Conservation (phyloP, 192 early-diverging fungal genomes). For the Ambispora gerdemannii region DNA sequence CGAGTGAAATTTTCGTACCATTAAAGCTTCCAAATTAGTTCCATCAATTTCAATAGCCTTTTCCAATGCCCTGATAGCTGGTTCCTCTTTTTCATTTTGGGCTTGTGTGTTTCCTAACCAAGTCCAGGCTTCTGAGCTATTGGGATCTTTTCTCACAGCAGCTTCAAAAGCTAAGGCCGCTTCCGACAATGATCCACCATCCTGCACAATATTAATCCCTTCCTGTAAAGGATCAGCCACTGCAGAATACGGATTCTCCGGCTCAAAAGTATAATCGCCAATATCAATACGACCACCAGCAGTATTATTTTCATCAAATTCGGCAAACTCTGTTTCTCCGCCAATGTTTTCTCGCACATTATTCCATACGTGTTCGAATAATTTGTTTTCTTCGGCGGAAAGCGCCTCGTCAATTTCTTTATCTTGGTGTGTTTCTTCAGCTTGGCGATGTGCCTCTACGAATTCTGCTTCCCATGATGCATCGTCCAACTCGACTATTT, state of each 20-base stretch:
- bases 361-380: conserved; percentile 54
- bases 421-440: conserved; percentile 39
- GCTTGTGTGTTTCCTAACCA: conserved; percentile 90
- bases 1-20: conserved; percentile 54
- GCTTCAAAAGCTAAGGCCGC: conserved; percentile 92
- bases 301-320: conserved; percentile 40
- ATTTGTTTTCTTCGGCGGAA: conserved; percentile 34
- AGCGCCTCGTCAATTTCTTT: conserved; percentile 43
- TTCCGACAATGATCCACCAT: conserved; percentile 71
- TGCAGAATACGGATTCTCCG: conserved; percentile 67
- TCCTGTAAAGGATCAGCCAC: conserved; percentile 61
- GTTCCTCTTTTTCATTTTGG: conserved; percentile 96
- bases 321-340: conserved; percentile 40
- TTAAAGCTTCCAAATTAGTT: conserved; percentile 57
- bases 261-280: conserved; percentile 81
- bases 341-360: conserved; percentile 42
- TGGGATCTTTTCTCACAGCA: conserved; percentile 71
- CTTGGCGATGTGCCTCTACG: conserved; percentile 44
- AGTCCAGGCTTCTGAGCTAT: conserved; percentile 83
- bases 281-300: conserved; percentile 62
- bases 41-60: conserved; percentile 79
- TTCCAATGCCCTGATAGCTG: conserved; percentile 89
- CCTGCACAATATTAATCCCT: conserved; percentile 50
- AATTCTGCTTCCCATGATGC: conserved; percentile 61
- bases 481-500: conserved; percentile 40